Conservation (phyloP, 345 rosid genomes). For the Physaria fendleri region DNA sequence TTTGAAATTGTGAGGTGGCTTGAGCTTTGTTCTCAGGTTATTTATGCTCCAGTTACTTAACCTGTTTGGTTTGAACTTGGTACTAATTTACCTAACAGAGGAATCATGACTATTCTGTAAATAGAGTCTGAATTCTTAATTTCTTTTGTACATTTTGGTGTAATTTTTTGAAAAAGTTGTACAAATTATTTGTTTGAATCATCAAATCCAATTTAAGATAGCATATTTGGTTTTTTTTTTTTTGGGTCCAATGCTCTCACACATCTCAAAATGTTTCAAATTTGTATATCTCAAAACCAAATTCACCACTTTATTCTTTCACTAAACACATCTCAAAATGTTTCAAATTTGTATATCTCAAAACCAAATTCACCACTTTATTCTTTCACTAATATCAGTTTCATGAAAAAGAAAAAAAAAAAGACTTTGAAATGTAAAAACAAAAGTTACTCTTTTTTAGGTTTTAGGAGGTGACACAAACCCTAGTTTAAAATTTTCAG, state of each 20-base stretch:
- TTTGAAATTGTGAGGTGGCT: slow-evolving; percentile 2
- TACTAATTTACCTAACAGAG: background rate
- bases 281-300: too few species aligned
- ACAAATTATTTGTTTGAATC: background rate
- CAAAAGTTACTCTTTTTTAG: too few species aligned
- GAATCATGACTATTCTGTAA: slow-evolving; percentile 4
- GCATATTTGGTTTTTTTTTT: too few species aligned
- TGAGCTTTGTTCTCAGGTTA: slow-evolving; percentile 1
- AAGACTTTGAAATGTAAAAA: too few species aligned
- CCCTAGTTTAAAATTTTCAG: background rate
- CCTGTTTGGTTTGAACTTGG: background rate
- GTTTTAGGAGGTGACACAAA: background rate
- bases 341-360: too few species aligned
- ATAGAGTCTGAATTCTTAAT: background rate
- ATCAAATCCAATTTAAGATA: background rate
- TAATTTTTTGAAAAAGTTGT: background rate
- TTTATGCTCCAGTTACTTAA: background rate
- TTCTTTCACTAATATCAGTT: too few species aligned
- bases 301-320: too few species aligned
- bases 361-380: too few species aligned
- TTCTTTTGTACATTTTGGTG: background rate
- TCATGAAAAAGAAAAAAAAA: too few species aligned
- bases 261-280: too few species aligned
- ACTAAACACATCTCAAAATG: too few species aligned
- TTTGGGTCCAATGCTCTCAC: too few species aligned